Conservation (phyloP, 768 basidiomycete genomes). For the Infundibulicybe gibba region DNA sequence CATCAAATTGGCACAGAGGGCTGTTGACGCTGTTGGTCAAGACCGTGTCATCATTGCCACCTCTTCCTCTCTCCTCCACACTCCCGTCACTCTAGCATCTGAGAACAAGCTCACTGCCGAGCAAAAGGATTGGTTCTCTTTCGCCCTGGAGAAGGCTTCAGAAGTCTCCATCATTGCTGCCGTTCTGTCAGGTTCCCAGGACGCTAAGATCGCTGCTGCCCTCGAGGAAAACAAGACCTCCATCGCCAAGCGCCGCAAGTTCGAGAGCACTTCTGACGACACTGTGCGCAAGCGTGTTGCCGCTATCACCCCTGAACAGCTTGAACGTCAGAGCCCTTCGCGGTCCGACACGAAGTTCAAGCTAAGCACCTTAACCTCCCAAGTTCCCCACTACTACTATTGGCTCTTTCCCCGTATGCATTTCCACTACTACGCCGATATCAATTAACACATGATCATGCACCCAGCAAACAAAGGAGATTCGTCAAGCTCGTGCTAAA, state of each 20-base stretch:
- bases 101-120: conserved; percentile 88
- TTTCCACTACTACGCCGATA: conserved; percentile 1
- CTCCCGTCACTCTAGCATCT: conserved; percentile 89
- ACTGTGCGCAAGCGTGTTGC: conserved; percentile 94
- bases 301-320: conserved; percentile 81
- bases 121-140: conserved; percentile 98
- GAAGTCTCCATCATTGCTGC: conserved; percentile 90
- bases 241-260: conserved; percentile 91
- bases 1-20: conserved; percentile 80
- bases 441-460: conserved; percentile 6
- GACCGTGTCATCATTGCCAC: conserved; percentile 92
- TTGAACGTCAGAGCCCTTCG: conserved; percentile 88
- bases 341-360: conserved; percentile 83
- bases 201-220: conserved; percentile 61
- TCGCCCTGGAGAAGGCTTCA: conserved; percentile 91
- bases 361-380: conserved; percentile 82
- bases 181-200: conserved; percentile 81
- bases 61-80: conserved; percentile 97
- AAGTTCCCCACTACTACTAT: conserved; percentile 99
- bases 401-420: conserved; percentile 91
- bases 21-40: conserved; percentile 75
- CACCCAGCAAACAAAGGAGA: conserved; percentile 94
- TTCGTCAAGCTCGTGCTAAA: conserved; percentile 94
- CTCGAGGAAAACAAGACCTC: conserved; percentile 88
- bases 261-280: conserved; percentile 91